phyloP scores from a whole-genome alignment of 352 stramenopile genomes.

The Globisporangium cystogenes region DNA sequence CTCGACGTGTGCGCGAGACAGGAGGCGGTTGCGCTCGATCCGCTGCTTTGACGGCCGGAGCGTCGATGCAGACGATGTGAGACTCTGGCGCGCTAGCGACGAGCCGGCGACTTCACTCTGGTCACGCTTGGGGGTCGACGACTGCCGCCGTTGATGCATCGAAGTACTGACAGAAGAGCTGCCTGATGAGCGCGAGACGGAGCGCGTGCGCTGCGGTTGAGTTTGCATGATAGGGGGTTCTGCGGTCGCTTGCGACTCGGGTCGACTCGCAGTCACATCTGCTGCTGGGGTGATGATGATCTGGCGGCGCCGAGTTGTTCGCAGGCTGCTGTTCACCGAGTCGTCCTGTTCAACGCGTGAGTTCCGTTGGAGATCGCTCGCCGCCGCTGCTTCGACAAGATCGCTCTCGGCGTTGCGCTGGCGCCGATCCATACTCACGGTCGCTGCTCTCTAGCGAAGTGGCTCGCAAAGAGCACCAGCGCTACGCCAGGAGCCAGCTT shows the following conservation, averaged over 20 bases:
- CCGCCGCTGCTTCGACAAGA: background rate
- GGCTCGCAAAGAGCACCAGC: too few species aligned
- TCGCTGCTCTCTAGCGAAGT: too few species aligned
- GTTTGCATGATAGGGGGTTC: background rate
- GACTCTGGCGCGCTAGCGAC: conserved; percentile 6
- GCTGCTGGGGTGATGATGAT: background rate
- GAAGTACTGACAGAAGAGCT: background rate
- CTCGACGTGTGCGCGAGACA: conserved; percentile 11
- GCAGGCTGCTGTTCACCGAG: background rate
- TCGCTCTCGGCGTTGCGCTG: background rate
- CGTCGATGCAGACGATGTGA: conserved; percentile 44
- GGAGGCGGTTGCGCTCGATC: conserved; percentile 5
- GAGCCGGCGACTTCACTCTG: background rate
- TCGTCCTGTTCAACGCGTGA: background rate
- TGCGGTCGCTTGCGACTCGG: background rate
- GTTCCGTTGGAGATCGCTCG: background rate
- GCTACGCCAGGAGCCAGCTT: too few species aligned
- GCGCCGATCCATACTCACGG: conserved; percentile 23
- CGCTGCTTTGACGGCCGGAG: conserved; percentile 36
- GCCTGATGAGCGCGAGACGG: background rate
- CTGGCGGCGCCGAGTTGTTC: background rate
- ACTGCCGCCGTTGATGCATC: background rate
- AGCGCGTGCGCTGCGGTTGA: conserved; percentile 2
- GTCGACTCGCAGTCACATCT: background rate
- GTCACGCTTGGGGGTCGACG: conserved; percentile 6